phyloP scores from a whole-genome alignment of 1,284 basidiomycete species.

The Clitocybe nebularis region DNA sequence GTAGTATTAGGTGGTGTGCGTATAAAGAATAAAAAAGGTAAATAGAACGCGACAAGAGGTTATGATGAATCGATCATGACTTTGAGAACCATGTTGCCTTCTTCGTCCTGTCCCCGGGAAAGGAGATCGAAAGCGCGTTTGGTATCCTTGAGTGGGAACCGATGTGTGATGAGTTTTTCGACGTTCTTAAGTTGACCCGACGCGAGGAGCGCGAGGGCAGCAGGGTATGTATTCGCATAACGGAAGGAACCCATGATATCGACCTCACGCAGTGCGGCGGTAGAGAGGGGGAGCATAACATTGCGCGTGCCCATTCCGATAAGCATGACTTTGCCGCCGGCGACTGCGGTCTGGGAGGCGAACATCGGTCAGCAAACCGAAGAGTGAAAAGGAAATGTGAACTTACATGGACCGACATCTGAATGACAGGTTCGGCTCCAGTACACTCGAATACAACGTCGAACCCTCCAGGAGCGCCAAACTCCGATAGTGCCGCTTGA shows the following conservation, averaged over 20 bases:
- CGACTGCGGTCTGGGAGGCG: slow-evolving; percentile 59
- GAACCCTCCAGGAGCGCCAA: slow-evolving; percentile 73
- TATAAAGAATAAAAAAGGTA: neutral
- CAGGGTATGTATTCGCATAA: slow-evolving; percentile 85
- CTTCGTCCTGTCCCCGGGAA: slow-evolving; percentile 69
- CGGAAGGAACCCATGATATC: slow-evolving; percentile 92
- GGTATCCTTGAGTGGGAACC: slow-evolving; percentile 64
- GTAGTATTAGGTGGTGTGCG: neutral
- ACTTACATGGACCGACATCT: slow-evolving; percentile 81
- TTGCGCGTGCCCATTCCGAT: slow-evolving; percentile 93
- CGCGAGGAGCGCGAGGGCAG: slow-evolving; percentile 75
- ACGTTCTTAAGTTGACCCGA: slow-evolving; percentile 62
- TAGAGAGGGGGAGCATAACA: slow-evolving; percentile 78
- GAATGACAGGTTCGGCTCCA: slow-evolving; percentile 87
- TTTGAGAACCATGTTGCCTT: slow-evolving; percentile 82
- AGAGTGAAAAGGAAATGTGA: slow-evolving; percentile 6
- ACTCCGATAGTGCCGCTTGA: slow-evolving; percentile 49
- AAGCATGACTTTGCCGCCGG: slow-evolving; percentile 87
- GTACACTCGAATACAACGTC: slow-evolving; percentile 95
- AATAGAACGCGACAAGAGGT: slow-evolving; percentile 3
- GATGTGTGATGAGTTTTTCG: slow-evolving; percentile 78
- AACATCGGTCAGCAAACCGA: slow-evolving; percentile 14
- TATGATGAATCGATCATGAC: slow-evolving; percentile 60
- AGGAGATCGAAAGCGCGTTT: slow-evolving; percentile 79
- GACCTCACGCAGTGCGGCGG: slow-evolving; percentile 85